phyloP scores from a whole-genome alignment of 148 eudicot genomes.

The Vaccinium myrtillus region DNA sequence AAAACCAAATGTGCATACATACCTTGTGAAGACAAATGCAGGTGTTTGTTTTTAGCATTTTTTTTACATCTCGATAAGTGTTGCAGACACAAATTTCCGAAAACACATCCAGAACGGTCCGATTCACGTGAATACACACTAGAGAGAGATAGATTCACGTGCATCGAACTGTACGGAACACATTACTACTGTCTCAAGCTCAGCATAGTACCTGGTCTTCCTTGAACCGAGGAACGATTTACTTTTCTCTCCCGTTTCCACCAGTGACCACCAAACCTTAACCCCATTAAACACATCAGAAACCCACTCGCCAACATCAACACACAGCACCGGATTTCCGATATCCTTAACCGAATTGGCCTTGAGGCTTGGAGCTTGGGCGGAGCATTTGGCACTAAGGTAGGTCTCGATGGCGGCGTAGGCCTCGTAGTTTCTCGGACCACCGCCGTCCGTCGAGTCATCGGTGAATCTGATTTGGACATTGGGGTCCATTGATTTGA shows the following conservation, averaged over 20 bases:
- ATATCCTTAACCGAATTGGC: slow-evolving; percentile 29
- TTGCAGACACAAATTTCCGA: no score
- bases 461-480: slow-evolving; percentile 39
- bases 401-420: slow-evolving; percentile 43
- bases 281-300: slow-evolving; percentile 42
- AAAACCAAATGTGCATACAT: no score
- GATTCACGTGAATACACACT: no score
- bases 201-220: not conserved
- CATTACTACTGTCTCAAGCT: no score
- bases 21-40: no score
- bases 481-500: slow-evolving; percentile 26
- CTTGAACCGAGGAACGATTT: not conserved
- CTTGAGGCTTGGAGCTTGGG: slow-evolving; percentile 40
- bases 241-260: slow-evolving; percentile 16
- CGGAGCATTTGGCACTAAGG: slow-evolving; percentile 25
- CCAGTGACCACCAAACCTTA: slow-evolving; percentile 43
- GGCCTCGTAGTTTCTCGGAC: slow-evolving; percentile 31
- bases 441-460: slow-evolving; percentile 15
- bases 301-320: slow-evolving; percentile 48
- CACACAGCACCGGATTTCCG: slow-evolving; percentile 25
- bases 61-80: no score
- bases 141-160: no score
- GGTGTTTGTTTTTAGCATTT: no score
- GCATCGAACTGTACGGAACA: no score
- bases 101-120: no score